Evolutionary conservation across 345 rosid species (phyloP), one percentile per base, ranked within the genome.

Genomic region (Populus pruinosa): DNA sequence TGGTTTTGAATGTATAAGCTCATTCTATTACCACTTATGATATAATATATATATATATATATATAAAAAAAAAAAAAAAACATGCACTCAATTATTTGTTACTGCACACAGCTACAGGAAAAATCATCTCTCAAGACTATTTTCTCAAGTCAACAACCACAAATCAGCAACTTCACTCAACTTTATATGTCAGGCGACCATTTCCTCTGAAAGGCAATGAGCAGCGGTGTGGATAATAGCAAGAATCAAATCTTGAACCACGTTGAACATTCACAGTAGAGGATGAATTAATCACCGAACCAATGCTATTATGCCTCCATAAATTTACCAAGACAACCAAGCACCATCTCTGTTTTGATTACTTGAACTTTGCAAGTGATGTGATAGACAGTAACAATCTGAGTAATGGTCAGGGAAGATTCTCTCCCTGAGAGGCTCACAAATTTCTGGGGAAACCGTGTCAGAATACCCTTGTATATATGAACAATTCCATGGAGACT

Each of bases 401-500:
- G 89, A 81, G 72, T 36, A 77, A 80, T 91, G 93, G 23, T 84
- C 78, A 11, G 96, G 97, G 82, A 82, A 87, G 80, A 95, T 86
- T 36, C 75, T 83, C 78, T 85, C 89, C 83, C 81, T 81, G 27
- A 92, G 85, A 59, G 89, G 83, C 79, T 90, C 84, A 80, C 99
- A 96, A 53, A 85, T 82, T 77, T 89, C 89, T 17, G 99, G 99
- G 49, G 83, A 84, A 82, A 96, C 97, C 56, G 80, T 81, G 66
- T 90, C 82, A 39, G 98, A 96, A 76, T 87, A 96, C 23, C 99
- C 99, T 81, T 85, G 84, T 78, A 93, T 76, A 80, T 82, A 65
- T 1, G 99, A 89, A 78, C 98, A 96, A 79, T 85, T 87, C 99
- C 99, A 96, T 0, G 97, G 90, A 74, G 88, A 38, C 82, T 78